Evolutionary conservation across 108 stramenopile genomes (phyloP), one percentile per base, ranked within the genome.

Genomic region (Aurantiochytrium sp.): DNA sequence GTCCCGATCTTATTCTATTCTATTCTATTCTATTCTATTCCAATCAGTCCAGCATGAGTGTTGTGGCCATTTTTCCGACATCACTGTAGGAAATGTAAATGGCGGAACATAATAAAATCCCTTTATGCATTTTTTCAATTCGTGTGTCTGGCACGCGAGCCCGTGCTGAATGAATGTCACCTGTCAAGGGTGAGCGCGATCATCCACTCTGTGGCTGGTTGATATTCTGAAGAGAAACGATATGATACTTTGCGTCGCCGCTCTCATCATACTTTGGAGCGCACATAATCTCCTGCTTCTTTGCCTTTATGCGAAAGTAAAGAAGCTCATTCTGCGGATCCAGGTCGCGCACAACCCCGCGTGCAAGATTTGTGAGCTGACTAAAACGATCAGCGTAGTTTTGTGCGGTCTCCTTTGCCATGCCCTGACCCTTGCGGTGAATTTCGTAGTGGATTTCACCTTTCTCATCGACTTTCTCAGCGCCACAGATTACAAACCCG

Each of bases 361-460:
- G 19, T 44, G 73, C 73, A 51, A 83, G 73, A 12, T 47, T 53
- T 23, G 73, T 53, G 49, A 83, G 73, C 73, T 83, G 73, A 53
- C 73, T 83, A n/a, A 83, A 83, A 12, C 73, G 44, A n/a, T 83
- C 73, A 51, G 73, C 73, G 73, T 83, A 83, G 21, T 12, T 83
- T 2, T 83, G 73, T 44, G 73, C 73, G 51, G 73, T 51, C 49
- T 83, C 73, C 51, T 83, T 83, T 6, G 73, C 23, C 73, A 83
- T 51, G 6, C 51, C 51, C n/a, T 83, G 73, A 1, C 73, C 73
- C 51, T 83, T 83, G 51, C 73, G 73, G 28, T 83, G 73, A 83
- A 83, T 83, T n/a, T 83, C 73, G 51, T 83, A 83, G n/a, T 83
- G 73, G 0, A 47, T 53, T 47, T 53, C 51, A 12, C 73, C 73